A percentile compares a stretch with the other conserved stretches of the same genome.
These are phyloP conservation scores for Saccharomyces hybrid DNA, from an alignment of 1,139 yeast genomes.

Conservation along the genomic window DNA sequence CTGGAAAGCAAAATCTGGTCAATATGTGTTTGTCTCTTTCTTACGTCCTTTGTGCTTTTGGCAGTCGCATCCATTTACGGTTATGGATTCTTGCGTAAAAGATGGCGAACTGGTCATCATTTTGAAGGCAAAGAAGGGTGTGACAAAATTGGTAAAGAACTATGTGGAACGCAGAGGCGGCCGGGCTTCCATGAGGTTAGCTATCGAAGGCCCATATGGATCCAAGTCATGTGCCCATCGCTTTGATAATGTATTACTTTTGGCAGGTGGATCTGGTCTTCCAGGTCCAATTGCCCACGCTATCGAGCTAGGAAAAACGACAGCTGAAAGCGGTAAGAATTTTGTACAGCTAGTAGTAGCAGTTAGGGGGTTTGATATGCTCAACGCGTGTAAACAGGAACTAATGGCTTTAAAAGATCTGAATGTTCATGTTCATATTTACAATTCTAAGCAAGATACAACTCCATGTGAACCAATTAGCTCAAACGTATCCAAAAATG, in stretches of 20 bases:
- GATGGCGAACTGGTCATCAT: too few relatives aligned
- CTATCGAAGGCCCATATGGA: conserved; percentile 1
- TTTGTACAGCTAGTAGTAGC: conserved; percentile 1
- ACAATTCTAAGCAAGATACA: background rate
- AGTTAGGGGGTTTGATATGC: conserved; percentile 2
- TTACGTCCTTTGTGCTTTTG: too few relatives aligned
- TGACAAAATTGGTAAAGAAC: too few relatives aligned
- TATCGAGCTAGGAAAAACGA: background rate
- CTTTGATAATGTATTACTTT: conserved; percentile 46
- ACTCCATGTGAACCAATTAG: background rate
- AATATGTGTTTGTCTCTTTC: too few relatives aligned
- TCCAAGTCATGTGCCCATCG: conserved; percentile 9
- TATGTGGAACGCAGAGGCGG: too few relatives aligned
- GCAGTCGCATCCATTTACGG: too few relatives aligned
- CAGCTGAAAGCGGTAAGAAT: background rate
- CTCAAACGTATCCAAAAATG: background rate
- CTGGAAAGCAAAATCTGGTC: conserved; percentile 18
- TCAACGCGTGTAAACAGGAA: conserved; percentile 1
- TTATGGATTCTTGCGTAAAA: too few relatives aligned
- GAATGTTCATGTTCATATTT: background rate
- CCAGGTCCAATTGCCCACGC: conserved; percentile 45
- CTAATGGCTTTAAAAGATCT: background rate
- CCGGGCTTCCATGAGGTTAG: too few relatives aligned
- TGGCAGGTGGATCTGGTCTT: conserved; percentile 73
- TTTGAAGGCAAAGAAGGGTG: too few relatives aligned